These are phyloP conservation scores for Kodamaea arcana DNA, from an alignment of 1,139 yeast genomes.

Conservation along the genomic window DNA sequence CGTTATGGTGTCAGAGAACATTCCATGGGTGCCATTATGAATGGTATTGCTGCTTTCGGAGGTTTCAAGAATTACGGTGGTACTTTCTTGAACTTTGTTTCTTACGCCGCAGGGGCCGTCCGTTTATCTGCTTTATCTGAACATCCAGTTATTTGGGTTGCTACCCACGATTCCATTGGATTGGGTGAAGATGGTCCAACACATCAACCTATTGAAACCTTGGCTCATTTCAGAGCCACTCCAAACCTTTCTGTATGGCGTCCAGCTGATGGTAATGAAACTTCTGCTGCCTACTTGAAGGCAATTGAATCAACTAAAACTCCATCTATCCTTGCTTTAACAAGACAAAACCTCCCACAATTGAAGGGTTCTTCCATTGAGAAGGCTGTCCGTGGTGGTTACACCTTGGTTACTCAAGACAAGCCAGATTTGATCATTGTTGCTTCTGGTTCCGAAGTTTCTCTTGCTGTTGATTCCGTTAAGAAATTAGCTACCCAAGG, in stretches of 20 bases:
- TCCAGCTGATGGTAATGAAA: constrained; percentile 99
- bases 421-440: constrained; percentile 77
- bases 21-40: constrained; percentile 98
- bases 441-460: constrained; percentile 96
- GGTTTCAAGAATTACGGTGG: constrained; percentile 93
- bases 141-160: constrained; percentile 94
- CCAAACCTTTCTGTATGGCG: constrained; percentile 98
- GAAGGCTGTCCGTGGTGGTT: constrained; percentile 95
- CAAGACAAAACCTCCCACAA: constrained; percentile 98
- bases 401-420: constrained; percentile 60
- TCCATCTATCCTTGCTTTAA: constrained; percentile 86
- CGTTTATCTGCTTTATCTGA: constrained; percentile 93
- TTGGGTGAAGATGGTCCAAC: constrained; percentile 99
- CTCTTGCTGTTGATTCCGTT: constrained; percentile 77
- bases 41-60: constrained; percentile 97
- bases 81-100: constrained; percentile 96
- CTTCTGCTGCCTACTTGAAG: constrained; percentile 89
- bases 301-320: constrained; percentile 71
- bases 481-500: constrained; percentile 59
- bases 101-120: constrained; percentile 97
- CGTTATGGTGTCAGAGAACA: constrained; percentile 99
- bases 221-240: constrained; percentile 95
- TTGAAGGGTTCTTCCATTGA: constrained; percentile 90
- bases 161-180: constrained; percentile 98
- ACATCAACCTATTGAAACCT: constrained; percentile 98